phyloP scores from a whole-genome alignment of 768 basidiomycete genomes.

The Piloderma croceum region DNA sequence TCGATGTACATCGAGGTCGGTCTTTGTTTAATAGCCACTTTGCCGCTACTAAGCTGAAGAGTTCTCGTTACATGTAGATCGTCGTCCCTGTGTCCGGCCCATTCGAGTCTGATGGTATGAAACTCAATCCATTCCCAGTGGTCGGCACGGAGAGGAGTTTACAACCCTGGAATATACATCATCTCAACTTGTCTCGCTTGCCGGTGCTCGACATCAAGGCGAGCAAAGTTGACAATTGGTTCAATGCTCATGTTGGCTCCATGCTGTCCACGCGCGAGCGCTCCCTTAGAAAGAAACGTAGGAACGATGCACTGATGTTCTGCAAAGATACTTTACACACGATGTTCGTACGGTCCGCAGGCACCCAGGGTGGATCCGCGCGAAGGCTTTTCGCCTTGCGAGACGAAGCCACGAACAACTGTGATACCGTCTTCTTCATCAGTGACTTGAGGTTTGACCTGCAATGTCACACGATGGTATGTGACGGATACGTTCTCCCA shows the following conservation, averaged over 20 bases:
- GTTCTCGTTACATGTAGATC: constrained; percentile 19
- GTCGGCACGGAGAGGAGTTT: constrained; percentile 11
- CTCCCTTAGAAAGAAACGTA: not conserved
- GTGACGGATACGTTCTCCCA: constrained; percentile 20
- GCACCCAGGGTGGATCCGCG: constrained; percentile 3
- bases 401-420: constrained; percentile 10
- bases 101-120: constrained; percentile 14
- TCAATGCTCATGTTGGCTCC: constrained; percentile 24
- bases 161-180: constrained; percentile 33
- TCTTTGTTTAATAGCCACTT: too few relatives aligned
- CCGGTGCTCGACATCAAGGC: constrained; percentile 25
- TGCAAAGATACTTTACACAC: not conserved
- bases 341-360: not conserved
- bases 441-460: constrained; percentile 20
- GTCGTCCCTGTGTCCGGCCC: constrained; percentile 14
- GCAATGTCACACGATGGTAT: constrained; percentile 19
- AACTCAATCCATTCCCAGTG: constrained; percentile 24
- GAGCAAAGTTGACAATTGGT: constrained; percentile 21
- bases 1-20: constrained; percentile 43
- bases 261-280: constrained; percentile 31
- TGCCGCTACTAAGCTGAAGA: too few relatives aligned
- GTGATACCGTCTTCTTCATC: constrained; percentile 24
- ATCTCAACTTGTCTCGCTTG: constrained; percentile 30
- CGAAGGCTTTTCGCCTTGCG: constrained; percentile 15
- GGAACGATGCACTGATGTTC: not conserved